Evolutionary conservation across 306 rosid species (phyloP), one percentile per base, ranked within the genome.

Genomic region (Prunus fruticosa): DNA sequence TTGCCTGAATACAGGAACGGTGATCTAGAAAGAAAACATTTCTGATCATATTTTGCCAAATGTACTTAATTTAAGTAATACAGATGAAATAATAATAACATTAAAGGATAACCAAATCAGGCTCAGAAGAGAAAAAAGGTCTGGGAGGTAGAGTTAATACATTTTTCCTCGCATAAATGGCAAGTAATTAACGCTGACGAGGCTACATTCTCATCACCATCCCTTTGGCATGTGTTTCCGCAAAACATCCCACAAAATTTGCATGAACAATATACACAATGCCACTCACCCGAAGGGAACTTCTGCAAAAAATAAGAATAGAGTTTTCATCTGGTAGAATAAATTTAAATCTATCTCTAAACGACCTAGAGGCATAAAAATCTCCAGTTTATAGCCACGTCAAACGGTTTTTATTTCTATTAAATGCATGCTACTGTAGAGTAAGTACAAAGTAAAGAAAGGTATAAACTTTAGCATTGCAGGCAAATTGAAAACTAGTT

Each of bases 211-310:
- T 78, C 88, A 71, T 22, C 0, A 27, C 32, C 83, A 16, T 81
- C 84, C 64, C 71, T 80, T 78, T 78, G 82, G 45, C 79, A 45
- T 68, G 83, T 78, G 70, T 81, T 78, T 45, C 73, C 79, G 28
- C 74, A 77, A 76, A 85, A 88, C 76, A 64, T 74, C 69, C 97
- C 91, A 84, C 99, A 95, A 81, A 86, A 87, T 84, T 91, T 95
- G 96, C 99, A 92, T 77, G 96, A 87, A 71, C 97, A 95, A 76
- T 89, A 95, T 73, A 89, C 74, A 81, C 99, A 95, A 84, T 87
- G 91, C 99, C 99, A 92, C 72, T 88, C 89, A 75, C 97, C 99
- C 54, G 91, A 86, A 74, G 99, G 97, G 79, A 92, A 90, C 67
- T 91, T 91, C 97, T 95, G 97, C 87, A 79, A 74, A 64, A 64